Percentiles rank a stretch among this genome's conserved stretches.
phyloP scores from a whole-genome alignment of 2,329 filamentous ascomycete species.

The Phaeosphaeria sp. region DNA sequence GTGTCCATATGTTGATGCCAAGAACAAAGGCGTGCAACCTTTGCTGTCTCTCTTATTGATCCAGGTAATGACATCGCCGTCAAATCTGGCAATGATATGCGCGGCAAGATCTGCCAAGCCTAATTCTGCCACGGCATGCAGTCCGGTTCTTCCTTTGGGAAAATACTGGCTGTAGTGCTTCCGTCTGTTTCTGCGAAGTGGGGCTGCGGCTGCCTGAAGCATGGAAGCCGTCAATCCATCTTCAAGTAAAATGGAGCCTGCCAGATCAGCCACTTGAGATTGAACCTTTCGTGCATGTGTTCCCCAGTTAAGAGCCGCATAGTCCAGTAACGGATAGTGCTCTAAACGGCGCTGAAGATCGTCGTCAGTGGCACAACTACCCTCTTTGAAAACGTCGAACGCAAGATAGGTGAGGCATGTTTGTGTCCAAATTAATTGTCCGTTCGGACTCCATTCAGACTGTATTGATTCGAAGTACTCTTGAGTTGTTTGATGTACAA shows the following conservation, averaged over 20 bases:
- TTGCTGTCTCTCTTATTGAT: neutral
- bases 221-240: constrained; percentile 4
- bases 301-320: constrained; percentile 35
- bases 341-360: constrained; percentile 22
- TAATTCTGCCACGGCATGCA: neutral
- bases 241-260: constrained; percentile 3
- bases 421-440: constrained; percentile 22
- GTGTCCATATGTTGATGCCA: neutral
- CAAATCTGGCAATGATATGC: neutral
- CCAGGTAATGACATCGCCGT: neutral
- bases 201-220: constrained; percentile 7
- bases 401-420: constrained; percentile 40
- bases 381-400: constrained; percentile 26
- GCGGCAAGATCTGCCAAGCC: neutral
- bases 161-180: neutral
- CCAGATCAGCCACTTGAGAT: constrained; percentile 7
- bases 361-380: constrained; percentile 13
- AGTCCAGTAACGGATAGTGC: constrained; percentile 31
- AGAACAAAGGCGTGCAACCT: neutral
- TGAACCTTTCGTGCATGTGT: constrained; percentile 22
- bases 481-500: constrained; percentile 37
- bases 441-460: constrained; percentile 32
- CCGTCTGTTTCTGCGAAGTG: neutral
- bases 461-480: constrained; percentile 33
- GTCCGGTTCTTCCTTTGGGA: neutral